A percentile compares a stretch with the other conserved stretches of the same genome.
Evolutionary conservation across 2,329 filamentous ascomycete genomes (phyloP).

Genomic region (Eutypa lata): DNA sequence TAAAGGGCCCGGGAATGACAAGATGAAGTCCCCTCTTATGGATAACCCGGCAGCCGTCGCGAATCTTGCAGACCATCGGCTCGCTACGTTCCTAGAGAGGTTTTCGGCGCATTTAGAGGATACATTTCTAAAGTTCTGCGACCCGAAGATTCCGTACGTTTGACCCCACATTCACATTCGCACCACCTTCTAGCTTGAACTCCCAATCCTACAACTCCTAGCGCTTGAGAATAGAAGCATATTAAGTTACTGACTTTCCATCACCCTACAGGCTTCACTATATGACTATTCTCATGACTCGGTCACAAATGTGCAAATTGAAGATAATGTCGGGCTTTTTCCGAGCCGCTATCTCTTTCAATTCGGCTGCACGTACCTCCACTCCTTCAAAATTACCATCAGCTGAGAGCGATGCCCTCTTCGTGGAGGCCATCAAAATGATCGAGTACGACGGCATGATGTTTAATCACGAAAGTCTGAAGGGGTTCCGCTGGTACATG

Average conservation of each 20-base stretch:
- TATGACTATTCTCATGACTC: slow-evolving; percentile 57
- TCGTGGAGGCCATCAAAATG: slow-evolving; percentile 54
- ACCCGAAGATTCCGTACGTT: slow-evolving; percentile 49
- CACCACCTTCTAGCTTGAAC: background rate
- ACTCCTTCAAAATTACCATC: slow-evolving; percentile 37
- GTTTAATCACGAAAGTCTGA: slow-evolving; percentile 47
- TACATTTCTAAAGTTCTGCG: slow-evolving; percentile 54
- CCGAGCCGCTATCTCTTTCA: slow-evolving; percentile 36
- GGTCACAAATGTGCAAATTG: slow-evolving; percentile 53
- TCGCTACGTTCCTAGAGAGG: slow-evolving; percentile 47
- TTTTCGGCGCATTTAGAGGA: slow-evolving; percentile 55
- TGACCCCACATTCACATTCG: background rate
- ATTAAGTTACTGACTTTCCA: background rate
- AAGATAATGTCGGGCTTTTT: slow-evolving; percentile 54
- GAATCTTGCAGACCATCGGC: slow-evolving; percentile 48
- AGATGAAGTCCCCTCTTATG: slow-evolving; percentile 31
- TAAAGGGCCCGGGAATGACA: slow-evolving; percentile 49
- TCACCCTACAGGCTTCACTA: slow-evolving; percentile 41
- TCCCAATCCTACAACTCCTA: background rate
- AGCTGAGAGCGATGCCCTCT: slow-evolving; percentile 49
- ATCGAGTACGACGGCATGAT: slow-evolving; percentile 58
- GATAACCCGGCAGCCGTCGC: slow-evolving; percentile 39
- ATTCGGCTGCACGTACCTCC: background rate
- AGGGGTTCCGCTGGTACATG: slow-evolving; percentile 57
- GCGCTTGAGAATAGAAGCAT: background rate